Evolutionary conservation across 441 rosid genomes (phyloP).

Genomic region (Metrosideros polymorpha): DNA sequence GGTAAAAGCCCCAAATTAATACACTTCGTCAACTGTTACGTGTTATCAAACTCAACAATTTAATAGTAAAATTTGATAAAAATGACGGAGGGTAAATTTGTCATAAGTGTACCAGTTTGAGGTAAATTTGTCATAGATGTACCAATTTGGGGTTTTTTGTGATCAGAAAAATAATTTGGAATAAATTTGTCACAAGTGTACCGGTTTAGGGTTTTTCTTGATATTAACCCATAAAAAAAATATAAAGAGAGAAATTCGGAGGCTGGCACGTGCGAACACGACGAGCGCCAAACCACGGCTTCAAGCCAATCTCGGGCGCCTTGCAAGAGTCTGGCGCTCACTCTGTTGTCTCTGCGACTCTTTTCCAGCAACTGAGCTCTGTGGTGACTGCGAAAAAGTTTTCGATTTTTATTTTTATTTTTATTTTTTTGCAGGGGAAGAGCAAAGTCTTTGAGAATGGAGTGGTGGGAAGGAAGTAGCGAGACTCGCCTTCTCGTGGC

Average conservation of each 20-base stretch:
- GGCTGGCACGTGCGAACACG: background rate
- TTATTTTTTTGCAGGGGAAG: background rate
- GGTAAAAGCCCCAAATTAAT: too few relatives aligned
- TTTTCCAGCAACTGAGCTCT: background rate
- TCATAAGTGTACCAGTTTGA: too few relatives aligned
- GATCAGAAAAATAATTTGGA: too few relatives aligned
- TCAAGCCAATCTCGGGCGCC: background rate
- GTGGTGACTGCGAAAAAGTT: background rate
- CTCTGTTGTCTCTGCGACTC: background rate
- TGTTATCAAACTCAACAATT: too few relatives aligned
- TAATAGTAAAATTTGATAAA: too few relatives aligned
- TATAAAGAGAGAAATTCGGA: background rate
- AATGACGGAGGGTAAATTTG: too few relatives aligned
- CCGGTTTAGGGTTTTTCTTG: too few relatives aligned
- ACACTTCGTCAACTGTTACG: too few relatives aligned
- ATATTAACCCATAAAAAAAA: background rate
- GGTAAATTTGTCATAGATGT: too few relatives aligned
- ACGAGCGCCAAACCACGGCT: background rate
- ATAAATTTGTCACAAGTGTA: too few relatives aligned
- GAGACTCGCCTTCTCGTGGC: slow-evolving; percentile 62
- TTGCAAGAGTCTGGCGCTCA: background rate
- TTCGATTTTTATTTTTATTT: background rate
- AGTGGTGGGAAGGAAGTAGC: slow-evolving; percentile 39
- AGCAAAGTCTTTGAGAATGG: background rate
- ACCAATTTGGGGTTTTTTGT: too few relatives aligned